Base-by-base conservation (phyloP, 345 rosid genomes). In the Durio zibethinus region DNA sequence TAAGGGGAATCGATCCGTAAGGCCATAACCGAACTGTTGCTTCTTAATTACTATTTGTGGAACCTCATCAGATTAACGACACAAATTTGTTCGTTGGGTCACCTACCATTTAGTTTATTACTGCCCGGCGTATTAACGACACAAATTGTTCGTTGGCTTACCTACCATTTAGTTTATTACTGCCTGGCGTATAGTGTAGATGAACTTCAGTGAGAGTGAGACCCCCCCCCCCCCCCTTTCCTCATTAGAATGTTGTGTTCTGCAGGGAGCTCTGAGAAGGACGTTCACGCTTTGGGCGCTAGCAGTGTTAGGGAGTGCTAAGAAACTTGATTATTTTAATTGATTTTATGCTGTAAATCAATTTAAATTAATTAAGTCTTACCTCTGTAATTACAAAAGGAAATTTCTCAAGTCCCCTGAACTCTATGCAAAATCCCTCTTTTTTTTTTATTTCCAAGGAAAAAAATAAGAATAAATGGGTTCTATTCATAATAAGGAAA, bases 21-120 rank as follows among this genome's bases (percentile, higher is more conserved):
- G 15, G 45, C 68, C 74, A 76, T 73, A 68, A 73, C 67, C 33
- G 25, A 52, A 66, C 73, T 81, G 62, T 70, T 31, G 20, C 75
- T 33, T 57, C 69, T 54, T 67, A 52, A 78, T 73, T 81, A 61
- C 78, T 78, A 74, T 20, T 82, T 71, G 67, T 42, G 82, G 83
- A 79, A 77, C 74, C 82, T 79, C 77, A 36, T 74, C 79, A 53
- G 38, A 40, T 57, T 23, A 63, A 77, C 81, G 70, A 54, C 47
- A 73, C 42, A 5, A 1, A 54, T 77, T 64, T 52, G 78, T 82
- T 83, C 67, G 47, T 73, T 79, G 67, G 67, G 64, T 73, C 71
- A 29, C 78, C 50, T 65, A 42, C 79, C 67, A 7, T 72, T 54
- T 76, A 7, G 50, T 60, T 75, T 42, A 53, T 48, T 21, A 35